These are phyloP conservation scores for Paraglomus occultum DNA, from an alignment of 192 early-diverging fungal genomes.

Conservation along the genomic window DNA sequence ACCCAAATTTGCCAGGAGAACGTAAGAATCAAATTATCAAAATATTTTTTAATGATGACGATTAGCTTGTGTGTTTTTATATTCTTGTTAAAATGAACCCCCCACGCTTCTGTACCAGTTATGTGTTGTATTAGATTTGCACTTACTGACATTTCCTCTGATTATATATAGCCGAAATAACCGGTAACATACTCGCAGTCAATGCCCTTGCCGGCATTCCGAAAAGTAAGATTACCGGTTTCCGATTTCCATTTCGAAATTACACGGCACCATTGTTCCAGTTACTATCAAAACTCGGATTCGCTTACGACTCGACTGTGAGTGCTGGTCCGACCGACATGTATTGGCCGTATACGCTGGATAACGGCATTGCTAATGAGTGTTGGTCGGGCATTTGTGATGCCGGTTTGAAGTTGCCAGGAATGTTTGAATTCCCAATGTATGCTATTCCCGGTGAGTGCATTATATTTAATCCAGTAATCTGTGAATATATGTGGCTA, in stretches of 20 bases:
- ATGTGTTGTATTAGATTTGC: too few species aligned
- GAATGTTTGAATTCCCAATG: constrained; percentile 72
- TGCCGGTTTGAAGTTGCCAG: constrained; percentile 41
- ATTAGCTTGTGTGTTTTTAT: background rate
- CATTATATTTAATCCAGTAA: too few species aligned
- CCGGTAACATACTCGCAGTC: constrained; percentile 39
- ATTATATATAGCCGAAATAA: constrained; percentile 33
- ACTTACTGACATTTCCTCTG: too few species aligned
- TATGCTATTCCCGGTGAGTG: constrained; percentile 47
- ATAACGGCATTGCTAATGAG: constrained; percentile 61
- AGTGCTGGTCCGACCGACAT: constrained; percentile 45
- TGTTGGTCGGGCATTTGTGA: constrained; percentile 56
- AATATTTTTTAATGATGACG: background rate
- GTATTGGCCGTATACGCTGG: constrained; percentile 69
- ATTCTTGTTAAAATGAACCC: background rate
- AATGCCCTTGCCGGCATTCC: constrained; percentile 60
- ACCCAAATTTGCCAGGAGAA: constrained; percentile 36
- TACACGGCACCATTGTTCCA: constrained; percentile 49
- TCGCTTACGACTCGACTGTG: constrained; percentile 56
- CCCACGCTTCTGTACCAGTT: too few species aligned
- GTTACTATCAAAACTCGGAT: constrained; percentile 42
- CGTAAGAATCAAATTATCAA: constrained; percentile 23
- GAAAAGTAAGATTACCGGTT: constrained; percentile 54
- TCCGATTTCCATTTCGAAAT: constrained; percentile 64
- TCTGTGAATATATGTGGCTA: background rate